Conservation (phyloP, 192 early-diverging fungal genomes). For the Podila epicladia region DNA sequence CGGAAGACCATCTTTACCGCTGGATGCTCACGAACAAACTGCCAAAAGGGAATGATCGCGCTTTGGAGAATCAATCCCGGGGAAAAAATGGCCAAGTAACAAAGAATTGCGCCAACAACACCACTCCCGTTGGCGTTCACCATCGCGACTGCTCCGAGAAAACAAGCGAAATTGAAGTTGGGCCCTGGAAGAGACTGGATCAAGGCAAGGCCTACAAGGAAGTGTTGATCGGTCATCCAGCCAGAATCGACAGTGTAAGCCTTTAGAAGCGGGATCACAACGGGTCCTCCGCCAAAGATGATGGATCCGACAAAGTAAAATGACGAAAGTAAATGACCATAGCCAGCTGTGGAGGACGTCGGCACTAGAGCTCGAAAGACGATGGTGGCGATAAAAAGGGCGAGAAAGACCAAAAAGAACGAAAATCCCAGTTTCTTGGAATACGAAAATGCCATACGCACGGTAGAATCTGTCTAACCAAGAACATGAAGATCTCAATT, state of each 20-base stretch:
- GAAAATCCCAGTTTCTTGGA: constrained; percentile 48
- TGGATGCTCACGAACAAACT: constrained; percentile 48
- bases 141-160: constrained; percentile 66
- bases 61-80: constrained; percentile 69
- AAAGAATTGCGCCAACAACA: constrained; percentile 61
- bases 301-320: constrained; percentile 69
- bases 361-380: constrained; percentile 36
- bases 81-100: constrained; percentile 68
- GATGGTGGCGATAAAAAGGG: constrained; percentile 58
- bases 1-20: constrained; percentile 57
- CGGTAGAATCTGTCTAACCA: not conserved
- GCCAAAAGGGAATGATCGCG: constrained; percentile 72
- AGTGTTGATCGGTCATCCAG: constrained; percentile 66
- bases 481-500: too few species aligned
- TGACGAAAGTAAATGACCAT: constrained; percentile 47
- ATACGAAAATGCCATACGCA: constrained; percentile 26
- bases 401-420: constrained; percentile 57
- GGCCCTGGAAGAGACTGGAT: constrained; percentile 66
- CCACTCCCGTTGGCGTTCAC: constrained; percentile 30
- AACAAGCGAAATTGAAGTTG: constrained; percentile 77
- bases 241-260: constrained; percentile 61
- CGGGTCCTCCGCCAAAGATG: constrained; percentile 73
- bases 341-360: constrained; percentile 1
- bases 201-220: constrained; percentile 69
- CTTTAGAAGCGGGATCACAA: constrained; percentile 66